A percentile compares a stretch with the other conserved stretches of the same genome.
Conservation (phyloP, 257 asterid genomes). For the Orobanche coerulescens region DNA sequence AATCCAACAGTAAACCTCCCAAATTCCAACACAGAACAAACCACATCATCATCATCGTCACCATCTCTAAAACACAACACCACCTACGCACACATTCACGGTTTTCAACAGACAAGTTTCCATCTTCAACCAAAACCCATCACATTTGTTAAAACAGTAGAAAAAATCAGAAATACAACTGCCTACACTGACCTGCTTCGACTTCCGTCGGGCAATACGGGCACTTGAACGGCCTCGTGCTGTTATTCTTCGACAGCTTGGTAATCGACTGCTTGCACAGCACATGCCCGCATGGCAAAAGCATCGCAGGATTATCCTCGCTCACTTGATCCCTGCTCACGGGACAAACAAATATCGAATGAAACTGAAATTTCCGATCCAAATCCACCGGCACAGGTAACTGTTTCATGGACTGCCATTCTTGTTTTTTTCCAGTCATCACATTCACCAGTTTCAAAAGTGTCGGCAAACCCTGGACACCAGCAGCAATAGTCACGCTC, state of each 20-base stretch:
- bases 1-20: slow-evolving; percentile 24
- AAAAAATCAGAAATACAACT: slow-evolving; percentile 48
- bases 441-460: slow-evolving; percentile 78
- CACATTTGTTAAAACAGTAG: slow-evolving; percentile 8
- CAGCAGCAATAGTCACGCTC: slow-evolving; percentile 72
- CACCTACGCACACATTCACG: slow-evolving; percentile 24
- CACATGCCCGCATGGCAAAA: slow-evolving; percentile 84
- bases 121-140: not conserved
- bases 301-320: slow-evolving; percentile 89
- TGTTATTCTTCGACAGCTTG: slow-evolving; percentile 72
- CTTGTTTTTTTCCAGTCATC: slow-evolving; percentile 69
- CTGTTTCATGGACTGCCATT: slow-evolving; percentile 90
- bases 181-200: slow-evolving; percentile 81
- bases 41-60: slow-evolving; percentile 9
- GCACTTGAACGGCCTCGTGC: slow-evolving; percentile 80
- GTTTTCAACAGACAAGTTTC: slow-evolving; percentile 6
- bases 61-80: not conserved
- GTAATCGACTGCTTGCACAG: slow-evolving; percentile 84
- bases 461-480: slow-evolving; percentile 79
- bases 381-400: slow-evolving; percentile 82
- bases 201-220: slow-evolving; percentile 90
- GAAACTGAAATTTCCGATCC: slow-evolving; percentile 80
- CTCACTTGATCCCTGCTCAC: slow-evolving; percentile 88
- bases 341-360: slow-evolving; percentile 79
- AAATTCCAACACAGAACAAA: slow-evolving; percentile 15